phyloP scores from a whole-genome alignment of 306 rosid species.

The Castanea mollissima region DNA sequence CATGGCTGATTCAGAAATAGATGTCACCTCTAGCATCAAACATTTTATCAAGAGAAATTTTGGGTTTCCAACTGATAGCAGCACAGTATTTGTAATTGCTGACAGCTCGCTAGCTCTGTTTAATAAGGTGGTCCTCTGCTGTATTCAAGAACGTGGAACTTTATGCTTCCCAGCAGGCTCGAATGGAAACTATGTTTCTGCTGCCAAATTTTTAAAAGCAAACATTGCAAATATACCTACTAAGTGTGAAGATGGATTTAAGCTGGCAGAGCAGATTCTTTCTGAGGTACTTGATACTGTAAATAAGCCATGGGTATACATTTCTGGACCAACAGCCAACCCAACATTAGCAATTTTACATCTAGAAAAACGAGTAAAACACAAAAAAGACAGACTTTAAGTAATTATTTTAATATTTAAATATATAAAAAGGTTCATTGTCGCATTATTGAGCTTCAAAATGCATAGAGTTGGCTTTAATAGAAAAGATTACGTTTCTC shows the following conservation, averaged over 20 bases:
- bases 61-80: conserved; percentile 66
- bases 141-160: conserved; percentile 92
- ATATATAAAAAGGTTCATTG: too few species aligned
- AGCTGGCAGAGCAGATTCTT: conserved; percentile 64
- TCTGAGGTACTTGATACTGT: conserved; percentile 50
- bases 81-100: conserved; percentile 60
- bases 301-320: conserved; percentile 82
- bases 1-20: conserved; percentile 80
- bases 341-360: conserved; percentile 40
- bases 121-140: conserved; percentile 84
- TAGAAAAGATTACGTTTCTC: too few species aligned
- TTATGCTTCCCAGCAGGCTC: conserved; percentile 89
- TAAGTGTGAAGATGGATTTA: conserved; percentile 52
- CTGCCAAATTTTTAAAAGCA: conserved; percentile 86
- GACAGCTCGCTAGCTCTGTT: conserved; percentile 78
- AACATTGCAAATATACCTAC: conserved; percentile 61
- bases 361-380: too few species aligned
- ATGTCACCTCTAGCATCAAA: conserved; percentile 71
- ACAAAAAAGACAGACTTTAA: too few species aligned
- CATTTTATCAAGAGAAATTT: conserved; percentile 60
- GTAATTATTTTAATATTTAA: too few species aligned
- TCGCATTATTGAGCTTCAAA: too few species aligned
- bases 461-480: too few species aligned
- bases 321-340: conserved; percentile 90
- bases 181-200: conserved; percentile 81